Evolutionary conservation across 2,329 filamentous ascomycete species (phyloP), one percentile per base, ranked within the genome.

Genomic region (Calonectria hongkongensis): DNA sequence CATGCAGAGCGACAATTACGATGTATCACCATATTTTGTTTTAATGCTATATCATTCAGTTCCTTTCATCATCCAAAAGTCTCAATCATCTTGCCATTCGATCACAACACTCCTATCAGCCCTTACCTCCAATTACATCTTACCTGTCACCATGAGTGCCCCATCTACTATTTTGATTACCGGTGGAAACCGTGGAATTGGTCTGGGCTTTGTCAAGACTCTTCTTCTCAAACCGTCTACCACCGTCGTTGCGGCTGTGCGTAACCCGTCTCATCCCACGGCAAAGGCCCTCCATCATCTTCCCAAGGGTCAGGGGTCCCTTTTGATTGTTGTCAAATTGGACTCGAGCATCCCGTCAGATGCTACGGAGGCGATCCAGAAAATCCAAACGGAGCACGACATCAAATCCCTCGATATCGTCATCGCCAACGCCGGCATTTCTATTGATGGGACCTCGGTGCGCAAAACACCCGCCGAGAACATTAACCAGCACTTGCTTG

Each of bases 211-310:
- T 6, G 73, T 85, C 33, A 78, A 77, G 43, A 67, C 74, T 0
- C 82, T 87, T 54, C 81, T 88, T 1, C 82, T 87, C 39, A 89
- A 89, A 25, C 86, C 89, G 75, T 89, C 90, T 75, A 66, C 62
- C 13, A 64, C 54, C 4, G 62, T 73, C 12, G 45, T 73, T 27
- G 66, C n/a, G 6, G 63, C 66, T 13, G 51, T 70, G 15, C 71
- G 71, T 9, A 30, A 73, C 27, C 45, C 54, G 3, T 39, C 28
- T 9, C 51, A 73, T 12, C 36, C 30, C 15, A 41, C 66, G 4
- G 66, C 66, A 3, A n/a, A 54, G 12, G 27, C 15, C 6, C 63
- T 70, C 1, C 18, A 16, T 3, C 16, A 25, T 4, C 41, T 73
- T 3, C 68, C 63, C n/a, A 67, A 58, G 68, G 71, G 18, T 4